Percentiles rank a stretch among this genome's conserved stretches.
phyloP scores from a whole-genome alignment of 495 filamentous ascomycete species.

The Rostrohypoxylon terebratum region DNA sequence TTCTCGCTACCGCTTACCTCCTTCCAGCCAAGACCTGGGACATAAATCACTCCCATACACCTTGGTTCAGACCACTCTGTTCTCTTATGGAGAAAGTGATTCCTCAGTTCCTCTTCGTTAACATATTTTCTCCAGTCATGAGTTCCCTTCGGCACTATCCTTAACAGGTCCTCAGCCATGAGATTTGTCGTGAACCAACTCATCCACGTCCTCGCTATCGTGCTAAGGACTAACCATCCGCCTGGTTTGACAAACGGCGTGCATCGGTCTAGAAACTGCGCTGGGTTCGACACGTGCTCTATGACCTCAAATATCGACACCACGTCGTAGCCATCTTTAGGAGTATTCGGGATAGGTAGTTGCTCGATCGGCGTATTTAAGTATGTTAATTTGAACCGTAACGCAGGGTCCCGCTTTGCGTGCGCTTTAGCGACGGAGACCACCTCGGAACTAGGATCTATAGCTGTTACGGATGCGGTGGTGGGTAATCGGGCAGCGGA shows the following conservation, averaged over 20 bases:
- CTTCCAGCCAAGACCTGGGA: slow-evolving; percentile 92
- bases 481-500: slow-evolving; percentile 80
- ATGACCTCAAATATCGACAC: slow-evolving; percentile 93
- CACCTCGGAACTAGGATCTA: slow-evolving; percentile 86
- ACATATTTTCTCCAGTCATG: slow-evolving; percentile 98
- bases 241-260: slow-evolving; percentile 84
- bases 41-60: slow-evolving; percentile 88
- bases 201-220: slow-evolving; percentile 87
- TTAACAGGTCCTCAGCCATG: slow-evolving; percentile 87
- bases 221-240: slow-evolving; percentile 91
- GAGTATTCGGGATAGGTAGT: slow-evolving; percentile 59
- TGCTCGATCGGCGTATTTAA: slow-evolving; percentile 76
- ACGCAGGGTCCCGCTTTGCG: slow-evolving; percentile 73
- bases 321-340: slow-evolving; percentile 70
- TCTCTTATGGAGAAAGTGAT: slow-evolving; percentile 61
- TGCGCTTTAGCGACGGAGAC: slow-evolving; percentile 82
- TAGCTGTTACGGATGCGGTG: slow-evolving; percentile 77
- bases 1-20: slow-evolving; percentile 83
- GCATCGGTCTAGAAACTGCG: slow-evolving; percentile 74
- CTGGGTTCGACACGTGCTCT: slow-evolving; percentile 84
- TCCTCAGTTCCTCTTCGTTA: slow-evolving; percentile 82
- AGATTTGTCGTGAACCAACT: slow-evolving; percentile 93
- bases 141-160: slow-evolving; percentile 90
- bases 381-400: slow-evolving; percentile 73
- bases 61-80: slow-evolving; percentile 66